These are phyloP conservation scores for Suhomyces choctaworum DNA, from an alignment of 1,139 yeast genomes.

Conservation along the genomic window DNA sequence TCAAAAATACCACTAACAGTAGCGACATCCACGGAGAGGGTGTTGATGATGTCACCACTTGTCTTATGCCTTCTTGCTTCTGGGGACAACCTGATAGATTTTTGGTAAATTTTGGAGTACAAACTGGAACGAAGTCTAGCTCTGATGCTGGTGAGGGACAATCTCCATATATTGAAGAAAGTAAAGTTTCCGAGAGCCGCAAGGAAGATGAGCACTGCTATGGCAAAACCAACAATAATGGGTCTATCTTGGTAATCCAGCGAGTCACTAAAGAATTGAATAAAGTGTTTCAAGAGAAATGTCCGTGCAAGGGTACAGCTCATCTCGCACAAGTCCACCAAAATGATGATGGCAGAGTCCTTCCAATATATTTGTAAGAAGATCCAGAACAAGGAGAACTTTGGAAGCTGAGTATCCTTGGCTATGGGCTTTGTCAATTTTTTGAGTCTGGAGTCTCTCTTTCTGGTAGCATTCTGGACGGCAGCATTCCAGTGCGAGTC, in stretches of 20 bases:
- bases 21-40: conserved; percentile 40
- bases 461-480: conserved; percentile 18
- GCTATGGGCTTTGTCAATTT: conserved; percentile 16
- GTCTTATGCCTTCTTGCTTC: conserved; percentile 39
- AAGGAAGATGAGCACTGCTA: conserved; percentile 31
- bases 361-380: conserved; percentile 20
- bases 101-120: conserved; percentile 33
- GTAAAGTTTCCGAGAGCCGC: conserved; percentile 27
- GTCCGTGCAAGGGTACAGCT: conserved; percentile 28
- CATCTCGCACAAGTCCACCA: conserved; percentile 25
- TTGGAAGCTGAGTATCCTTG: conserved; percentile 16
- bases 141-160: conserved; percentile 21
- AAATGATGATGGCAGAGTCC: conserved; percentile 12
- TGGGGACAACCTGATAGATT: conserved; percentile 38
- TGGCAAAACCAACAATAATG: conserved; percentile 31
- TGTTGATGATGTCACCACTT: conserved; percentile 43
- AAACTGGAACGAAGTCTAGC: conserved; percentile 26
- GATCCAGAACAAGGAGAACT: conserved; percentile 19
- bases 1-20: conserved; percentile 26
- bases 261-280: conserved; percentile 27
- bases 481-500: conserved; percentile 23
- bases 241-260: conserved; percentile 15
- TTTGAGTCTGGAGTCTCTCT: conserved; percentile 13
- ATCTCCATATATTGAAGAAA: conserved; percentile 28
- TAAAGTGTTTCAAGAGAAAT: conserved; percentile 33